phyloP scores from a whole-genome alignment of 106 monocot species.

The Phalaenopsis aphrodite region DNA sequence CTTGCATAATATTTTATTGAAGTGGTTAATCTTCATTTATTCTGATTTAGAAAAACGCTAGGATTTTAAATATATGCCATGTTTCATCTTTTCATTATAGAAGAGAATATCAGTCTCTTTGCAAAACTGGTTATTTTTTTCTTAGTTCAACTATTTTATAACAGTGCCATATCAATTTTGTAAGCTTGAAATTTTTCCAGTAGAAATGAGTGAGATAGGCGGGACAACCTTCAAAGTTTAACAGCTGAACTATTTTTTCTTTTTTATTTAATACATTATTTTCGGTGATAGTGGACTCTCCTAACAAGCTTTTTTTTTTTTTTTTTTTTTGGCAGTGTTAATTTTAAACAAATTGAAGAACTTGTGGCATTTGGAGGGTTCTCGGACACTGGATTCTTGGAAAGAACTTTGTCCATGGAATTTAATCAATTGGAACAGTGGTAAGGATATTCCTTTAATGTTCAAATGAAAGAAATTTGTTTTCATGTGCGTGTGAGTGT shows the following conservation, averaged over 20 bases:
- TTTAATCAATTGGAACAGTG: slow-evolving; percentile 62
- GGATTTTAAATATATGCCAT: background rate
- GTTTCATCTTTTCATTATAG: background rate
- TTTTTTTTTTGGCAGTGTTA: slow-evolving; percentile 35
- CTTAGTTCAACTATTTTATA: too few relatives aligned
- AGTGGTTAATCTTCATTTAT: background rate
- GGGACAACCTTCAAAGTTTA: background rate
- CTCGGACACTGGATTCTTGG: slow-evolving; percentile 55
- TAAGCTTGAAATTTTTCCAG: too few relatives aligned
- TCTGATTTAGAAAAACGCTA: background rate
- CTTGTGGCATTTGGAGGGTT: slow-evolving; percentile 83
- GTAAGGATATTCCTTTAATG: slow-evolving; percentile 18
- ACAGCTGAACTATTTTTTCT: background rate
- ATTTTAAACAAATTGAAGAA: slow-evolving; percentile 57
- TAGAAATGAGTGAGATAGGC: background rate
- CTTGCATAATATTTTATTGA: background rate
- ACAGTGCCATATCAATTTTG: too few relatives aligned
- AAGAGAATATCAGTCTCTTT: background rate
- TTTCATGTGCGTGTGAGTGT: background rate
- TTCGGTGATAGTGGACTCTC: background rate
- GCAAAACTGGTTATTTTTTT: background rate
- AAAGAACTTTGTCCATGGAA: slow-evolving; percentile 62
- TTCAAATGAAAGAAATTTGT: background rate
- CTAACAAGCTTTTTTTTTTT: background rate
- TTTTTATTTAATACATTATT: background rate